These are phyloP conservation scores for Peribolospora baueri DNA, from an alignment of 768 basidiomycete species.

Conservation along the genomic window DNA sequence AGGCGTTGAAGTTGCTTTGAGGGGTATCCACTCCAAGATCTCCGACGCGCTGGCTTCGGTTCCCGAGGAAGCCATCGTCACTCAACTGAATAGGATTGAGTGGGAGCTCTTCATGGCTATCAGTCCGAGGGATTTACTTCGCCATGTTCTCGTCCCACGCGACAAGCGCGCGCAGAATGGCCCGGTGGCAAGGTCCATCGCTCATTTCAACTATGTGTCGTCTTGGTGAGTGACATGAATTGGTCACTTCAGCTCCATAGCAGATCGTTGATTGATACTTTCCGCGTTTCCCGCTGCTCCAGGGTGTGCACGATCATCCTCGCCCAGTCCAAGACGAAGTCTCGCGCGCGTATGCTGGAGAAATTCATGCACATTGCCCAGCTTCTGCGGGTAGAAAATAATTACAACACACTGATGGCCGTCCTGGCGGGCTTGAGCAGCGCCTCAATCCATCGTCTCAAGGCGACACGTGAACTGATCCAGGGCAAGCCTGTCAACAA, in stretches of 20 bases:
- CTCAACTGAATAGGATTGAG: slow-evolving; percentile 12
- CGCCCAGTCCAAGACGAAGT: slow-evolving; percentile 52
- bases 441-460: slow-evolving; percentile 45
- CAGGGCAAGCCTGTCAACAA: slow-evolving; percentile 40
- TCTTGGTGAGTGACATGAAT: slow-evolving; percentile 3
- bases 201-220: slow-evolving; percentile 10
- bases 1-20: no score
- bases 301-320: slow-evolving; percentile 76
- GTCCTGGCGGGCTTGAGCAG: slow-evolving; percentile 82
- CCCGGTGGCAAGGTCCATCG: slow-evolving; percentile 10
- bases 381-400: slow-evolving; percentile 55
- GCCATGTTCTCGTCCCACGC: slow-evolving; percentile 13
- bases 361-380: slow-evolving; percentile 67
- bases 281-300: background rate
- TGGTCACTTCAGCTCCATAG: background rate
- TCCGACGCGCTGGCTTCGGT: slow-evolving; percentile 8
- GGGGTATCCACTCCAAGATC: background rate
- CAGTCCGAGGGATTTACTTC: slow-evolving; percentile 14
- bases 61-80: slow-evolving; percentile 8
- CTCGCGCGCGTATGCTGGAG: slow-evolving; percentile 59
- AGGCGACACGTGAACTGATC: slow-evolving; percentile 51
- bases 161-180: slow-evolving; percentile 8
- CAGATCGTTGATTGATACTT: background rate
- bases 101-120: slow-evolving; percentile 12
- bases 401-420: slow-evolving; percentile 78